Evolutionary conservation across 2,329 filamentous ascomycete species (phyloP).

Genomic region (Pseudogymnoascus sp.): DNA sequence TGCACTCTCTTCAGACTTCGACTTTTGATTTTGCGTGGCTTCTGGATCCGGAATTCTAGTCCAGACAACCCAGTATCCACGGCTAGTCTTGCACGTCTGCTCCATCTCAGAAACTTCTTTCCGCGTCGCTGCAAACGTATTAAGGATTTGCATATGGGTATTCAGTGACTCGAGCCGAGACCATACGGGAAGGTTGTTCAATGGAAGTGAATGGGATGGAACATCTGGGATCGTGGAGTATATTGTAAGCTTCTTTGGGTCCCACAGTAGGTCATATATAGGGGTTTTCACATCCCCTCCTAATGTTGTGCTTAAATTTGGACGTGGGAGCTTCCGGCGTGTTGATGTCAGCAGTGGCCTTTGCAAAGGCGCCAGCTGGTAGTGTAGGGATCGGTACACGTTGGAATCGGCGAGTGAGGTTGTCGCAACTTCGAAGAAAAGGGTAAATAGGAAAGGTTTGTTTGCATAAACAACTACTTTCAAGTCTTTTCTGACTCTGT

Average conservation of each 20-base stretch:
- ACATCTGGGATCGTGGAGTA: conserved; percentile 63
- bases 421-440: conserved; percentile 60
- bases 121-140: conserved; percentile 44
- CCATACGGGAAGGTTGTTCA: conserved; percentile 37
- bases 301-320: conserved; percentile 25
- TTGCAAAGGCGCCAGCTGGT: conserved; percentile 52
- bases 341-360: conserved; percentile 52
- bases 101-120: conserved; percentile 43
- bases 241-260: conserved; percentile 47
- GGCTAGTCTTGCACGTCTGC: conserved; percentile 57
- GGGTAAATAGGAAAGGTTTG: conserved; percentile 69
- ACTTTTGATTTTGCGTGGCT: not conserved
- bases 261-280: conserved; percentile 59
- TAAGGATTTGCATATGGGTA: conserved; percentile 58
- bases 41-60: conserved; percentile 43
- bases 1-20: not conserved
- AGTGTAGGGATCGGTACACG: conserved; percentile 53
- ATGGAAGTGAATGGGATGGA: conserved; percentile 37
- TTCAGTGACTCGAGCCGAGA: conserved; percentile 56
- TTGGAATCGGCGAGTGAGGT: conserved; percentile 49
- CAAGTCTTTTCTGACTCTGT: conserved; percentile 50
- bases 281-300: conserved; percentile 26
- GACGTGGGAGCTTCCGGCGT: conserved; percentile 47
- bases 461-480: conserved; percentile 67
- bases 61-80: conserved; percentile 67